Evolutionary conservation across 2,329 filamentous ascomycete genomes (phyloP).

Genomic region (Penicillium griseofulvum): DNA sequence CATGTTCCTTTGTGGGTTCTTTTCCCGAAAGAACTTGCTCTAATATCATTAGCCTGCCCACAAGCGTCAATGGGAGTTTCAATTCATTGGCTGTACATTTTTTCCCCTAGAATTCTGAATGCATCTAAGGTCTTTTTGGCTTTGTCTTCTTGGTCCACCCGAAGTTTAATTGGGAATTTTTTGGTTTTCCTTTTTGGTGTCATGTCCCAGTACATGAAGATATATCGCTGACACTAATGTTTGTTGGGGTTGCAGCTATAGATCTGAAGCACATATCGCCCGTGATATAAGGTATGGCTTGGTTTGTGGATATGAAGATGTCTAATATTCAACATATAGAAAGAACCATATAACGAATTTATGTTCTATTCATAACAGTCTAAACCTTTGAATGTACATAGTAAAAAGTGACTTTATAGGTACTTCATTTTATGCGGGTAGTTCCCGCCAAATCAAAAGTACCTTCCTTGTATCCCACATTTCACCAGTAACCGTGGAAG

Average conservation of each 20-base stretch:
- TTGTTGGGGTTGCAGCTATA: not conserved
- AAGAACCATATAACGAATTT: not conserved
- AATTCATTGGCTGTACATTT: slow-evolving; percentile 9
- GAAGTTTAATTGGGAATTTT: too few species aligned
- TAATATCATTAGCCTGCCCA: slow-evolving; percentile 3
- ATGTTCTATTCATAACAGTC: not conserved
- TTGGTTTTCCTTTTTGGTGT: not conserved
- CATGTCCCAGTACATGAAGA: not conserved
- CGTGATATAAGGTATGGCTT: not conserved
- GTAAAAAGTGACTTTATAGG: not conserved
- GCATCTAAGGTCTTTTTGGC: slow-evolving; percentile 2
- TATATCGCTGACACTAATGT: not conserved
- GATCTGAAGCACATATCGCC: not conserved
- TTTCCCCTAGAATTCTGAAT: slow-evolving; percentile 9
- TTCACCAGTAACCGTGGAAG: not conserved
- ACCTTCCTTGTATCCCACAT: slow-evolving; percentile 4
- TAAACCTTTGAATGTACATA: not conserved
- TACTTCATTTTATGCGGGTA: not conserved
- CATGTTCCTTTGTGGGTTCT: not conserved
- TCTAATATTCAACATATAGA: not conserved
- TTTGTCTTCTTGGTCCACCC: not conserved
- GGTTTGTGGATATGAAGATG: not conserved
- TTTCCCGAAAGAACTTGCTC: not conserved
- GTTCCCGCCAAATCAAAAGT: not conserved
- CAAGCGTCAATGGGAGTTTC: slow-evolving; percentile 1